Base-by-base conservation (phyloP, 139 green algal genomes). In the Closterium sp. region DNA sequence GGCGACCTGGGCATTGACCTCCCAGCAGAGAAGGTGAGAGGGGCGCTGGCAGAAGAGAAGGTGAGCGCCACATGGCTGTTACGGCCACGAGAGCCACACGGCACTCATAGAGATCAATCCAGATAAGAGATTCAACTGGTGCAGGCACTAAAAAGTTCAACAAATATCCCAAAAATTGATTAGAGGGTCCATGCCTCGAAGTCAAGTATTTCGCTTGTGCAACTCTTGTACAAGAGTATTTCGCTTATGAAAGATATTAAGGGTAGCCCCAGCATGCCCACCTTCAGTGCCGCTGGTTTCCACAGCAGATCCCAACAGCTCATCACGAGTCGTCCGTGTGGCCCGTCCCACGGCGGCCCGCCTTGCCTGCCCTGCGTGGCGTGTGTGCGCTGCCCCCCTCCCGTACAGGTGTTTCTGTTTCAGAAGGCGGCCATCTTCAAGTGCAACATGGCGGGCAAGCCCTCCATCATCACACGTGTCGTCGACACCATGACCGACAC, bases 1-100 rank as follows among this genome's bases (percentile, higher is more conserved):
- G 98, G 98, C 32, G 98, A 99, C 94, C 95, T 99, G 93, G 98
- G 98, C 90, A 99, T 99, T 97, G 98, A 99, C 94, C 98, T 99
- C 93, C 98, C 98, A 55, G 98, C 98, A 0, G 98, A 99, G 90
- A 99, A 95, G 90, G 88, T 91, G 88, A 3, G 83, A 32, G n/a
- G n/a, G n/a, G n/a, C n/a, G n/a, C n/a, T n/a, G n/a, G n/a, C 98
- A 55, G 98, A 98, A 0, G 98, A 99, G 90, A 99, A 95, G 90
- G 88, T 91, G 88, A 3, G 83, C n/a, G n/a, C n/a, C n/a, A n/a
- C n/a, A n/a, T n/a, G 30, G n/a, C 30, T 16, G 83, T 32, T 23
- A 86, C 83, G n/a, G 30, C n/a, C 30, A 32, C 83, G n/a, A 86
- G 83, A 33, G 83, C 30, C 16, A 2, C 8, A 23, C 30, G 64